Evolutionary conservation across 148 eudicot species (phyloP).

Genomic region (Vaccinium vitisidaea): DNA sequence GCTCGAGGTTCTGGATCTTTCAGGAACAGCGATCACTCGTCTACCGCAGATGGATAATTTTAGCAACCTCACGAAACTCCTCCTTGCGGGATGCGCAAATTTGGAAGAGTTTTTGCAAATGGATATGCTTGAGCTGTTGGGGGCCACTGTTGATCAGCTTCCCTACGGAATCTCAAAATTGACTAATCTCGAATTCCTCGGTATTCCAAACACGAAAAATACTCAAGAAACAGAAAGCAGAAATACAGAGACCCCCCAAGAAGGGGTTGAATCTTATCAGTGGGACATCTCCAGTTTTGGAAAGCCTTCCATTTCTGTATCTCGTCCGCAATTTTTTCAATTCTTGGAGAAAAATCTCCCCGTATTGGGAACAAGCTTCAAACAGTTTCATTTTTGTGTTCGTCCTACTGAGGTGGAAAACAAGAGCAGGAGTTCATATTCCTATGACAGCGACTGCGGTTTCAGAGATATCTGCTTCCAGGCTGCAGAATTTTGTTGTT

Average conservation of each 20-base stretch:
- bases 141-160: background rate
- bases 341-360: background rate
- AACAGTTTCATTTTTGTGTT: slow-evolving; percentile 25
- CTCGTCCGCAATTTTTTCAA: slow-evolving; percentile 14
- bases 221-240: background rate
- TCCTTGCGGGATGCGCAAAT: slow-evolving; percentile 20
- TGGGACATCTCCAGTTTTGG: slow-evolving; percentile 20
- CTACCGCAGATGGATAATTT: background rate
- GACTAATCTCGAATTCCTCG: slow-evolving; percentile 27
- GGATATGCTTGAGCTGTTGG: background rate
- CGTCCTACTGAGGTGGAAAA: slow-evolving; percentile 13
- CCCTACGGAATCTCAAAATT: slow-evolving; percentile 29
- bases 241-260: background rate
- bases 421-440: background rate
- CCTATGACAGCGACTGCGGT: slow-evolving; percentile 18
- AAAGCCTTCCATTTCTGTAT: slow-evolving; percentile 8
- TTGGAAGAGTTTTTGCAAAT: background rate
- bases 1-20: slow-evolving; percentile 36
- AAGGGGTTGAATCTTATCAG: background rate
- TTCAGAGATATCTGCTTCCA: slow-evolving; percentile 23
- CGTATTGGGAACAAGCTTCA: slow-evolving; percentile 12
- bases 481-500: slow-evolving; percentile 13
- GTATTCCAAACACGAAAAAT: slow-evolving; percentile 13
- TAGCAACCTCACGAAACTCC: slow-evolving; percentile 17
- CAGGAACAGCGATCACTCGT: slow-evolving; percentile 20